phyloP scores from a whole-genome alignment of 345 rosid species.

The Gynandropsis gynandra region DNA sequence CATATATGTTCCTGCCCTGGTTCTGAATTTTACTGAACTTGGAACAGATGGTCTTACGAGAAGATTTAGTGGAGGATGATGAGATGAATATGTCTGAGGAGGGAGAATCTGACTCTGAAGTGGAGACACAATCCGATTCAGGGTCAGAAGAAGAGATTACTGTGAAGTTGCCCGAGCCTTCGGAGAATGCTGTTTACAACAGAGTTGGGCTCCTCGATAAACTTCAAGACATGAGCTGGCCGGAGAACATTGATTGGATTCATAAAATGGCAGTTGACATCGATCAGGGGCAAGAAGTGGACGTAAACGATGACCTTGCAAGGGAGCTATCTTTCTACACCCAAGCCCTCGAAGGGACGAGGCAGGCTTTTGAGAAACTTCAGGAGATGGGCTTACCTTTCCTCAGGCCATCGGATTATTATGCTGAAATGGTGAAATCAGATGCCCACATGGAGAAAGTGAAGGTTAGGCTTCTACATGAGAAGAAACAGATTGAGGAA shows the following conservation, averaged over 20 bases:
- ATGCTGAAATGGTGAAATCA: conserved; percentile 81
- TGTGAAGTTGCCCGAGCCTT: conserved; percentile 48
- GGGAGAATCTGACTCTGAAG: conserved; percentile 33
- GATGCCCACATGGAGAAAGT: conserved; percentile 82
- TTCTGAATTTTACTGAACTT: not conserved
- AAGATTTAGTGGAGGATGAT: conserved; percentile 34
- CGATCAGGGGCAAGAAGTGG: conserved; percentile 63
- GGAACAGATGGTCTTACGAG: conserved; percentile 28
- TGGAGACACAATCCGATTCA: conserved; percentile 47
- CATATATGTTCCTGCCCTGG: too few relatives aligned
- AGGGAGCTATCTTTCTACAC: conserved; percentile 72
- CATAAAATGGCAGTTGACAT: conserved; percentile 56
- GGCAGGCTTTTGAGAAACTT: conserved; percentile 53
- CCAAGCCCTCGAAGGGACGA: conserved; percentile 72
- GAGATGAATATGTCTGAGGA: conserved; percentile 33
- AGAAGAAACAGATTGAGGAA: conserved; percentile 68
- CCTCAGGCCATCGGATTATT: conserved; percentile 76
- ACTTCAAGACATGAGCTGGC: conserved; percentile 79
- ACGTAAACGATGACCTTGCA: conserved; percentile 76
- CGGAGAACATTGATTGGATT: conserved; percentile 55
- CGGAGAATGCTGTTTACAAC: conserved; percentile 49
- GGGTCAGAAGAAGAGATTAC: conserved; percentile 56
- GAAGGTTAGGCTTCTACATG: conserved; percentile 55
- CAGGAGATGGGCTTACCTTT: conserved; percentile 53
- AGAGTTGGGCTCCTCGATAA: conserved; percentile 64